A percentile compares a stretch with the other conserved stretches of the same genome.
phyloP scores from a whole-genome alignment of 495 filamentous ascomycete species.

The Copromyces sp. region DNA sequence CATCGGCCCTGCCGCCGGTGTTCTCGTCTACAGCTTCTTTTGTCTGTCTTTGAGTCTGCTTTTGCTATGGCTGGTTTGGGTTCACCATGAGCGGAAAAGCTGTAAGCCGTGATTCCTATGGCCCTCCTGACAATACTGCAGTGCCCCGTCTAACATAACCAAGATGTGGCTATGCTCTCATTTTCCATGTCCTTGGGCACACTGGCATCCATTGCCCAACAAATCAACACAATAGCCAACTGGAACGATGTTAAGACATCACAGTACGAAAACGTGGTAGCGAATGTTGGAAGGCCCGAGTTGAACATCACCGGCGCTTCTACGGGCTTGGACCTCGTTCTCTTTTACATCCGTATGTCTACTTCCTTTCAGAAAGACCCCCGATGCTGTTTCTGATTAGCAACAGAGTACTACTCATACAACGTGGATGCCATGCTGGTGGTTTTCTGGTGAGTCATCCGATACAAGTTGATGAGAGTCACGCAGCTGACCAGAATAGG shows the following conservation, averaged over 20 bases:
- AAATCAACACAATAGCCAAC: constrained; percentile 31
- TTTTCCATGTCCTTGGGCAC: constrained; percentile 29
- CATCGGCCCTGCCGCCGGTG: constrained; percentile 23
- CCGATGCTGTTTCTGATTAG: neutral
- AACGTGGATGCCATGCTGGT: constrained; percentile 38
- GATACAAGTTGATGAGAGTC: neutral
- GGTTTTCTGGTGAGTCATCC: constrained; percentile 30
- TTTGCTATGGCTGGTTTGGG: constrained; percentile 32
- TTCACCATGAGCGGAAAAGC: constrained; percentile 34
- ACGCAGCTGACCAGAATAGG: constrained; percentile 13
- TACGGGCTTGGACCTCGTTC: constrained; percentile 30
- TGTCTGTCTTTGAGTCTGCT: constrained; percentile 26
- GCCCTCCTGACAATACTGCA: too few species aligned
- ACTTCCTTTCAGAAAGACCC: neutral
- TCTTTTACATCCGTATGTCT: constrained; percentile 38
- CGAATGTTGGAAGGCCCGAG: constrained; percentile 29
- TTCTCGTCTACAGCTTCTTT: constrained; percentile 33
- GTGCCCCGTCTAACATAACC: neutral
- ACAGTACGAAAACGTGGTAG: constrained; percentile 27
- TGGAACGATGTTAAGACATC: constrained; percentile 34
- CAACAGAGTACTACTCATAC: constrained; percentile 38
- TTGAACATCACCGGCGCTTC: constrained; percentile 37
- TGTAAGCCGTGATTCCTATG: constrained; percentile 25
- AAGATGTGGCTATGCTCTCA: constrained; percentile 36
- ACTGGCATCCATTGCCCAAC: constrained; percentile 34